Percentiles rank a stretch among this genome's conserved stretches.
These are phyloP conservation scores for Euphorbia celastroides DNA, from an alignment of 441 rosid genomes.

Conservation along the genomic window DNA sequence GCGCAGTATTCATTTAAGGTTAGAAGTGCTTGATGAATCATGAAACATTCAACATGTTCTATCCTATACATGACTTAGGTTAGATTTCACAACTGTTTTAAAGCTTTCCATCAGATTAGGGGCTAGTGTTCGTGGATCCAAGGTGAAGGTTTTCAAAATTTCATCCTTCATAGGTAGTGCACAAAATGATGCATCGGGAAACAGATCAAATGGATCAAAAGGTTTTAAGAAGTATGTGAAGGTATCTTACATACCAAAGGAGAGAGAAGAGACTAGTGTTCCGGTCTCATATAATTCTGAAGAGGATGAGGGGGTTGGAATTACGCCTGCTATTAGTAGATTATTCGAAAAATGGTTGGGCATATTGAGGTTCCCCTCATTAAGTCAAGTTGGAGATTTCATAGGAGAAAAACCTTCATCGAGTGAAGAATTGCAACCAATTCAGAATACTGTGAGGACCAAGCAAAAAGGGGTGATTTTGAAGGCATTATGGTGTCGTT, in stretches of 20 bases:
- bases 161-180: slow-evolving; percentile 73
- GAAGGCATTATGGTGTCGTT: slow-evolving; percentile 41
- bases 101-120: slow-evolving; percentile 56
- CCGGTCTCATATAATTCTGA: slow-evolving; percentile 60
- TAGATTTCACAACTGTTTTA: slow-evolving; percentile 17
- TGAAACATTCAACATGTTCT: not conserved
- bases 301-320: slow-evolving; percentile 44
- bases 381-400: slow-evolving; percentile 46
- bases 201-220: slow-evolving; percentile 48
- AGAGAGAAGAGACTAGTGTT: slow-evolving; percentile 48
- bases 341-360: slow-evolving; percentile 83
- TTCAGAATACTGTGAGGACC: slow-evolving; percentile 28
- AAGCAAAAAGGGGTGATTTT: slow-evolving; percentile 31
- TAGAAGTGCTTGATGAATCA: slow-evolving; percentile 13
- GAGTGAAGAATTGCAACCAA: slow-evolving; percentile 28
- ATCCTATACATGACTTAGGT: not conserved
- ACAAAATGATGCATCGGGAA: slow-evolving; percentile 55
- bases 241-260: slow-evolving; percentile 68
- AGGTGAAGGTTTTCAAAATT: slow-evolving; percentile 50
- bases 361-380: slow-evolving; percentile 51
- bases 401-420: slow-evolving; percentile 42
- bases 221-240: slow-evolving; percentile 47
- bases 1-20: slow-evolving; percentile 48
- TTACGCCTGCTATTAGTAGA: slow-evolving; percentile 69
- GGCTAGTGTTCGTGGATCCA: slow-evolving; percentile 35